Base-by-base conservation (phyloP, 1,284 basidiomycete species). In the Phylloboletellus chloephorus region DNA sequence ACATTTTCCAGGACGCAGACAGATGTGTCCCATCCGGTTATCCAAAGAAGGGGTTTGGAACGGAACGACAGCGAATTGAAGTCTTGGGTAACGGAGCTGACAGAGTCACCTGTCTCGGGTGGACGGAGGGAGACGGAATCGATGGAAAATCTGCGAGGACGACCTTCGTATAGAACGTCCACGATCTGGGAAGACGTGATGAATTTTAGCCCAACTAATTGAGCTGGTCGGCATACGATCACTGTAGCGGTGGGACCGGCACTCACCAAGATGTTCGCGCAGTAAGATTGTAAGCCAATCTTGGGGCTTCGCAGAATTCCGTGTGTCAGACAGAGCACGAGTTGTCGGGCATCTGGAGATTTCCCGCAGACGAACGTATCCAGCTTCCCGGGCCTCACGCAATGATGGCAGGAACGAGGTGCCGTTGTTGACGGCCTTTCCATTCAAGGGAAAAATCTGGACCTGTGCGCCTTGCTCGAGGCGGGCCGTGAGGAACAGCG, bases 191-290 rank as follows among this genome's bases (percentile, higher is more conserved):
- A 71, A 12, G 67, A 57, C 7, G 79, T 76, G 43, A 92, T 61
- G 56, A 82, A 88, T 57, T 81, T 84, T 15, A 86, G 65, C 53
- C 87, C 83, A 28, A 88, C 88, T 89, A 34, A 51, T 48, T 44
- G 46, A 43, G 31, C 38, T 43, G 13, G 37, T 48, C 31, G 47
- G 42, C 28, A 44, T 31, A 49, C 3, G 11, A 22, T 12, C 12
- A 36, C n/a, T 7, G 30, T 24, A 35, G 23, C 3, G 39, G 17
- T 19, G 24, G 30, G 26, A 29, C 23, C 25, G 17, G 39, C 21
- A 61, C 72, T 42, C 45, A 81, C 82, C 77, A 41, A 85, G 63
- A 36, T 68, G 58, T 63, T 88, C 84, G 43, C 78, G 72, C 38
- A 82, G 58, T 19, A 79, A 62, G 10, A 86, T 64, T 32, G 61